Percentiles rank a stretch among this genome's conserved stretches.
Conservation (phyloP, 805 yeast genomes). For the Hanseniaspora taiwanica region DNA sequence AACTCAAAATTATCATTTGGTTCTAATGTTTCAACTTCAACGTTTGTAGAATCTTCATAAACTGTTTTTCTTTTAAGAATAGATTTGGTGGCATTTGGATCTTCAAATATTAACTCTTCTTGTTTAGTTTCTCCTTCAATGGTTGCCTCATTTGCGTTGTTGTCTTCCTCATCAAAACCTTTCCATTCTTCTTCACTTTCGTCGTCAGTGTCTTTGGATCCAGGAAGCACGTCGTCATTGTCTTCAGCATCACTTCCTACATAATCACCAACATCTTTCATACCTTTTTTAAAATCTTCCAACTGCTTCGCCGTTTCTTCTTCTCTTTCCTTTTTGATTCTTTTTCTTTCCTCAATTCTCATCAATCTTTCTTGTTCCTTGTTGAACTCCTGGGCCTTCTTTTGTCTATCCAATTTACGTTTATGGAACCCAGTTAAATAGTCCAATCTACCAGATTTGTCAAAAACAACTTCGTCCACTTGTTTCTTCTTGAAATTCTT, state of each 20-base stretch:
- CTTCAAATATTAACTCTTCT: slow-evolving; percentile 11
- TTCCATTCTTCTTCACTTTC: slow-evolving; percentile 12
- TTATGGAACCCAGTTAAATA: slow-evolving; percentile 93
- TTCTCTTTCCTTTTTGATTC: slow-evolving; percentile 48
- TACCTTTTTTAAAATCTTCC: slow-evolving; percentile 20
- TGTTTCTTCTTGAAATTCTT: slow-evolving; percentile 37
- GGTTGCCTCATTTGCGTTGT: slow-evolving; percentile 27
- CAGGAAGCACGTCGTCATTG: slow-evolving; percentile 3
- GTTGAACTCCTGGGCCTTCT: slow-evolving; percentile 63
- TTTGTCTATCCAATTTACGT: slow-evolving; percentile 77
- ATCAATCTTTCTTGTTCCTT: slow-evolving; percentile 67
- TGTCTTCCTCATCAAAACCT: slow-evolving; percentile 12
- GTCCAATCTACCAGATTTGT: slow-evolving; percentile 65
- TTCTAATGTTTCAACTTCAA: slow-evolving; percentile 36
- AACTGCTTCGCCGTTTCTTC: slow-evolving; percentile 48
- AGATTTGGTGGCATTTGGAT: slow-evolving; percentile 14
- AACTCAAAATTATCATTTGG: slow-evolving; percentile 42
- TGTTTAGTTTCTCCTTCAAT: slow-evolving; percentile 14
- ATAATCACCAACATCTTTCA: slow-evolving; percentile 18
- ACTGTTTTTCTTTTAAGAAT: slow-evolving; percentile 20
- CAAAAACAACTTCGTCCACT: slow-evolving; percentile 77
- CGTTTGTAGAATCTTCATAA: slow-evolving; percentile 29
- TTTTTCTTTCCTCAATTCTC: slow-evolving; percentile 62
- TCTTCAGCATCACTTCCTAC: slow-evolving; percentile 13
- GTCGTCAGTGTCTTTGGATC: slow-evolving; percentile 5